Percentiles rank a stretch among this genome's conserved stretches.
These are phyloP conservation scores for Penicillium thymicola DNA, from an alignment of 2,329 filamentous ascomycete genomes.

Conservation along the genomic window DNA sequence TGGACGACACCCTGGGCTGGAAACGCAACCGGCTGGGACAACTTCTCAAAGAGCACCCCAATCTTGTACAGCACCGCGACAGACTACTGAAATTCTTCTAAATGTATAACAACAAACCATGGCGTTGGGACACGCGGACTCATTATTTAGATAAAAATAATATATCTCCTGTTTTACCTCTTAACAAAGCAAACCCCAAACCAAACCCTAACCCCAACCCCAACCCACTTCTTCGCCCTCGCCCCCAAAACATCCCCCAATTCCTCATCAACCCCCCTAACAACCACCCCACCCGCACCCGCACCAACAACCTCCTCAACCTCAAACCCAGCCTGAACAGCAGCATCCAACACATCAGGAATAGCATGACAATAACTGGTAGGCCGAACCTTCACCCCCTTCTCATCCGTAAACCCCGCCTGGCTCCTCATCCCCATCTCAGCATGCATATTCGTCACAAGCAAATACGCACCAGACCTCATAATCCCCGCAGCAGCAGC, in stretches of 20 bases:
- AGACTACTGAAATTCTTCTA: constrained; percentile 56
- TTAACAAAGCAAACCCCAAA: constrained; percentile 50
- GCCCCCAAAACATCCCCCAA: constrained; percentile 59
- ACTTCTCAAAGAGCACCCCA: constrained; percentile 55
- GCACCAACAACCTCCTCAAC: constrained; percentile 33
- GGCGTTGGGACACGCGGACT: not conserved
- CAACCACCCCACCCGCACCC: constrained; percentile 30
- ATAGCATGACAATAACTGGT: constrained; percentile 57
- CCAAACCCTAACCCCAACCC: constrained; percentile 57
- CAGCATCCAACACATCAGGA: constrained; percentile 51
- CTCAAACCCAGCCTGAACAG: constrained; percentile 46
- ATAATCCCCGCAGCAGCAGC: constrained; percentile 45
- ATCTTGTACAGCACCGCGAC: constrained; percentile 64
- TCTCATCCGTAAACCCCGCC: constrained; percentile 59
- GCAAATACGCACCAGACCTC: constrained; percentile 47
- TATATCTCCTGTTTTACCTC: not conserved
- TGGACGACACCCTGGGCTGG: constrained; percentile 65
- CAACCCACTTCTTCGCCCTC: constrained; percentile 63
- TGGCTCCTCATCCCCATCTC: constrained; percentile 60
- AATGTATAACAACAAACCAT: constrained; percentile 12
- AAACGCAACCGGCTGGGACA: constrained; percentile 58
- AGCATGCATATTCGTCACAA: constrained; percentile 67
- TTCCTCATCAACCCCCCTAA: constrained; percentile 49
- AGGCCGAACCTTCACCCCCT: constrained; percentile 57
- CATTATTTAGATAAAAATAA: constrained; percentile 3